Conservation (phyloP, 2,329 filamentous ascomycete species). For the Ophiostoma piceae region DNA sequence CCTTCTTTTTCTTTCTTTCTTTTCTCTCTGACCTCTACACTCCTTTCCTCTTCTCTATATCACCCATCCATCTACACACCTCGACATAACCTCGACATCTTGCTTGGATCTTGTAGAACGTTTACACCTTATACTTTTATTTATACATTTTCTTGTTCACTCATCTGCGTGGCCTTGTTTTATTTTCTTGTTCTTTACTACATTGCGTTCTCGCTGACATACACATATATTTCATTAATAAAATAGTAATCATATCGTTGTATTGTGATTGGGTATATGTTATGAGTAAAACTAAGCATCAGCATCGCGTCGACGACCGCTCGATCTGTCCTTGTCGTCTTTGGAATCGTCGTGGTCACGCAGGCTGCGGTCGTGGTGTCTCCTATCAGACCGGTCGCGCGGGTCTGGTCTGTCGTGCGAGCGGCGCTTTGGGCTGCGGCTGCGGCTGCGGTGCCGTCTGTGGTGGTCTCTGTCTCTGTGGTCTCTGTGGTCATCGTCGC, state of each 20-base stretch:
- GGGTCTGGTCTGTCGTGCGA: conserved; percentile 22
- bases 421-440: conserved; percentile 30
- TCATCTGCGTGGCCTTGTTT: background rate
- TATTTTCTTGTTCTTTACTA: background rate
- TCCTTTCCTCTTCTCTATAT: background rate
- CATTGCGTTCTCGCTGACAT: background rate
- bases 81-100: background rate
- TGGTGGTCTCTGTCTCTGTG: background rate
- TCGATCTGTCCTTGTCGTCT: background rate
- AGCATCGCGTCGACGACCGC: background rate
- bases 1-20: background rate
- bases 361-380: background rate
- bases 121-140: background rate
- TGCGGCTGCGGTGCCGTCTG: conserved; percentile 26
- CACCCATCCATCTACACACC: background rate
- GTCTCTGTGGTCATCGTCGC: conserved; percentile 31
- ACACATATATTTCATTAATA: background rate
- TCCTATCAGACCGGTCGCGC: background rate
- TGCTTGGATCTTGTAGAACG: background rate
- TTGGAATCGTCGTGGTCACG: background rate
- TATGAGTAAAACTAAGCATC: background rate
- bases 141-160: background rate
- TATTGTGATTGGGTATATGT: background rate
- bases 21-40: background rate
- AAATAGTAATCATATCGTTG: background rate